Evolutionary conservation across 148 eudicot species (phyloP).

Genomic region (Pharnaceum exiguum): DNA sequence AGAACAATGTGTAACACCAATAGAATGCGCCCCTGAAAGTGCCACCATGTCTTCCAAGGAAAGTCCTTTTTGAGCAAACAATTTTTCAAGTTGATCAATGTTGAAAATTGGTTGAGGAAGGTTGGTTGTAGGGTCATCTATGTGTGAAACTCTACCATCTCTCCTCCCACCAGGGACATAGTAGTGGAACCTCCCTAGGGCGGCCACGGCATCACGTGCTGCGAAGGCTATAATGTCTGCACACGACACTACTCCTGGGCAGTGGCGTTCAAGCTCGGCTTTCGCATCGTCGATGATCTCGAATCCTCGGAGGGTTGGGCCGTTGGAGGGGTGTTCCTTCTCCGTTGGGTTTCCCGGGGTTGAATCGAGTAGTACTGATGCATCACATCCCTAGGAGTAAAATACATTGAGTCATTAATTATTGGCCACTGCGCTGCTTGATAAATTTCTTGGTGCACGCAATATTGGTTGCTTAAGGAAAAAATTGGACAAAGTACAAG

Average conservation of each 20-base stretch:
- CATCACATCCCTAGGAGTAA: slow-evolving; percentile 36
- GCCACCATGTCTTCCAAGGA: slow-evolving; percentile 23
- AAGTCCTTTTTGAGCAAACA: slow-evolving; percentile 26
- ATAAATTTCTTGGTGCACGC: too few species aligned
- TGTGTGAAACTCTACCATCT: slow-evolving; percentile 33
- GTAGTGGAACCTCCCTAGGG: slow-evolving; percentile 24
- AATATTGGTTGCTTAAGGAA: too few species aligned
- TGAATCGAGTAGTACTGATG: slow-evolving; percentile 28
- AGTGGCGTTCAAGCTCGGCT: slow-evolving; percentile 22
- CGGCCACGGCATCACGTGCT: slow-evolving; percentile 35
- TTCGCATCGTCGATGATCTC: slow-evolving; percentile 40
- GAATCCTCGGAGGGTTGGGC: slow-evolving; percentile 29
- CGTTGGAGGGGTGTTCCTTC: slow-evolving; percentile 22
- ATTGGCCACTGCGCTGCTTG: too few species aligned
- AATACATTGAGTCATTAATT: too few species aligned
- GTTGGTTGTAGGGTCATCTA: slow-evolving; percentile 15
- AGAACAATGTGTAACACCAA: slow-evolving; percentile 30
- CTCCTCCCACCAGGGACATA: slow-evolving; percentile 36
- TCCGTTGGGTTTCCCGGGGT: slow-evolving; percentile 24
- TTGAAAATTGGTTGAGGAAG: slow-evolving; percentile 19
- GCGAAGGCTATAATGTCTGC: slow-evolving; percentile 46
- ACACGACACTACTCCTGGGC: slow-evolving; percentile 37
- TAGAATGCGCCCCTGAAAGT: slow-evolving; percentile 35
- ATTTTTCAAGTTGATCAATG: neutral
- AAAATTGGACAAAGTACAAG: too few species aligned